Conservation (phyloP, 805 yeast genomes). For the Candida insectalens region DNA sequence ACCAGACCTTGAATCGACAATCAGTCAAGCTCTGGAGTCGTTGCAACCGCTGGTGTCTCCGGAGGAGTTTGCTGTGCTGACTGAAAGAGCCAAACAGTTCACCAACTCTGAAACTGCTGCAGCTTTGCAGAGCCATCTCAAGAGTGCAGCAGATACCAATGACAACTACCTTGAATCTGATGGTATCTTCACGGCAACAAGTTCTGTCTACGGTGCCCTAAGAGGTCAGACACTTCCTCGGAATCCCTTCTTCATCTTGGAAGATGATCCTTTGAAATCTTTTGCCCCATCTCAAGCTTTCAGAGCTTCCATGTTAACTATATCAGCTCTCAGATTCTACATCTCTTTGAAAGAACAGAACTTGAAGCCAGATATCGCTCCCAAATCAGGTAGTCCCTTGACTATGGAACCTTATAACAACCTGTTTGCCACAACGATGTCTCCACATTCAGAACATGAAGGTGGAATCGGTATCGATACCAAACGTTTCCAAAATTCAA, state of each 20-base stretch:
- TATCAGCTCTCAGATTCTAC: constrained; percentile 59
- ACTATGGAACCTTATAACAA: constrained; percentile 63
- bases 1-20: constrained; percentile 43
- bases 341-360: constrained; percentile 44
- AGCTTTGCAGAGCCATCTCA: constrained; percentile 44
- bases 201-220: constrained; percentile 53
- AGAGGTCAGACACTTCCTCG: constrained; percentile 64
- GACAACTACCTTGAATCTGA: constrained; percentile 46
- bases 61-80: constrained; percentile 40
- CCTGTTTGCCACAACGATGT: constrained; percentile 61
- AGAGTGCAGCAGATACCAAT: constrained; percentile 32
- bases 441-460: constrained; percentile 27
- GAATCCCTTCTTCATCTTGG: constrained; percentile 66
- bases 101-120: constrained; percentile 30
- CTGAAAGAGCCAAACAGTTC: constrained; percentile 35
- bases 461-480: constrained; percentile 26
- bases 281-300: constrained; percentile 53
- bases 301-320: constrained; percentile 56
- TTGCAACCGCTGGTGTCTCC: constrained; percentile 48
- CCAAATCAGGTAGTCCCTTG: constrained; percentile 38
- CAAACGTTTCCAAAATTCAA: constrained; percentile 27
- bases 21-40: constrained; percentile 43
- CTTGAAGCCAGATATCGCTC: constrained; percentile 49
- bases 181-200: constrained; percentile 36
- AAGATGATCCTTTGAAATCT: constrained; percentile 61